Percentiles rank a stretch among this genome's conserved stretches.
phyloP scores from a whole-genome alignment of 768 basidiomycete species.

The Leucocoprinus birnbaumii region DNA sequence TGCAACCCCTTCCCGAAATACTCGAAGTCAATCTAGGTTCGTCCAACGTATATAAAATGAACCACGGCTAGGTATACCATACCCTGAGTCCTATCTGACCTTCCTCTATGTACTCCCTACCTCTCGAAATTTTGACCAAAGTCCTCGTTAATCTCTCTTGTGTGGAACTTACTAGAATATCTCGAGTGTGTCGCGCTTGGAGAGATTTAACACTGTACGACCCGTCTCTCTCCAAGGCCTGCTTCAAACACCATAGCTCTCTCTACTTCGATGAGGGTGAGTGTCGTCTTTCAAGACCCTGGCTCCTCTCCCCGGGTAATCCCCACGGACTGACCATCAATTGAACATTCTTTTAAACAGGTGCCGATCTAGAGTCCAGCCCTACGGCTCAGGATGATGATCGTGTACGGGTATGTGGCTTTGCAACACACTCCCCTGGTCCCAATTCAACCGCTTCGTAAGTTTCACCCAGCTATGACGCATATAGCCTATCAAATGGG shows the following conservation, averaged over 20 bases:
- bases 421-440: background rate
- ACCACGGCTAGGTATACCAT: background rate
- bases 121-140: conserved; percentile 13
- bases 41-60: background rate
- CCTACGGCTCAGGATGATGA: background rate
- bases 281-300: too few relatives aligned
- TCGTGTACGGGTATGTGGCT: background rate
- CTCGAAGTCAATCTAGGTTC: too few relatives aligned
- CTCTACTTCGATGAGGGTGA: background rate
- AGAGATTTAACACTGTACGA: conserved; percentile 9
- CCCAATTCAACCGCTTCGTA: background rate
- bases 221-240: background rate
- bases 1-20: too few relatives aligned
- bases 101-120: background rate
- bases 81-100: background rate
- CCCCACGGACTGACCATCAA: background rate
- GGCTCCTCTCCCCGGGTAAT: background rate
- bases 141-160: conserved; percentile 14
- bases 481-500: conserved; percentile 16
- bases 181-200: conserved; percentile 16
- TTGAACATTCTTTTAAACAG: background rate
- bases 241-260: conserved; percentile 13
- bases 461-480: conserved; percentile 17
- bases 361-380: background rate
- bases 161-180: conserved; percentile 11